These are phyloP conservation scores for Neotropicomus parvogracilis DNA, from an alignment of 1,284 basidiomycete species.

Conservation along the genomic window DNA sequence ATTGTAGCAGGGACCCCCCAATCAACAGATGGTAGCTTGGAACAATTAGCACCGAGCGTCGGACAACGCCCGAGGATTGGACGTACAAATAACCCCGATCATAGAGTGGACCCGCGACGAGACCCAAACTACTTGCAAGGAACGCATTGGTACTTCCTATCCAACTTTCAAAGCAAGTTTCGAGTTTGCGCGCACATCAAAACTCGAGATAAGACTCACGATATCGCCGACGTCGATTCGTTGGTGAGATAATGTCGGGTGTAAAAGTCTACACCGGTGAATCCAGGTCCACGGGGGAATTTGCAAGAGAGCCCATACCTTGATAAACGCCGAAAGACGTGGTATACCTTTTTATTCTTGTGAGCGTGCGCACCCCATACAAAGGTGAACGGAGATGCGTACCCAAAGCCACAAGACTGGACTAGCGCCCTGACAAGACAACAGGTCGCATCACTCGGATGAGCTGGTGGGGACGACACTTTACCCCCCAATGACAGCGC, in stretches of 20 bases:
- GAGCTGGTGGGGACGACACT: neutral
- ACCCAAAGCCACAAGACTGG: constrained; percentile 31
- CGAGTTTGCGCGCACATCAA: neutral
- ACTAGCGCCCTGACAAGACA: constrained; percentile 18
- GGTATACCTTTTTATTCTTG: constrained; percentile 21
- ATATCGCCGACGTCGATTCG: constrained; percentile 28
- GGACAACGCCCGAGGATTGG: neutral
- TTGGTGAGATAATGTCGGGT: constrained; percentile 31
- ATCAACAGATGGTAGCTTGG: constrained; percentile 31
- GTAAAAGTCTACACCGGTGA: constrained; percentile 26
- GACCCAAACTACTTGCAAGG: constrained; percentile 6
- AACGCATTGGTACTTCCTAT: constrained; percentile 31
- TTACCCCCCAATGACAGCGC: constrained; percentile 26
- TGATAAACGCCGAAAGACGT: constrained; percentile 31
- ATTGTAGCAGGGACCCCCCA: constrained; percentile 25
- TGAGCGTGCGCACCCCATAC: neutral
- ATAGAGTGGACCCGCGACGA: constrained; percentile 23
- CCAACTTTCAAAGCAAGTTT: constrained; percentile 23
- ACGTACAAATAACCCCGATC: constrained; percentile 34
- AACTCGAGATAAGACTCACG: constrained; percentile 18
- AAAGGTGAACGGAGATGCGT: neutral
- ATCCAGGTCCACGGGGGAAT: neutral
- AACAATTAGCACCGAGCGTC: constrained; percentile 1
- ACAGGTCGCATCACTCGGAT: neutral
- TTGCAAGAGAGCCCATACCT: constrained; percentile 18